These are phyloP conservation scores for Fusarium agapanthi DNA, from an alignment of 2,329 filamentous ascomycete genomes.

Conservation along the genomic window DNA sequence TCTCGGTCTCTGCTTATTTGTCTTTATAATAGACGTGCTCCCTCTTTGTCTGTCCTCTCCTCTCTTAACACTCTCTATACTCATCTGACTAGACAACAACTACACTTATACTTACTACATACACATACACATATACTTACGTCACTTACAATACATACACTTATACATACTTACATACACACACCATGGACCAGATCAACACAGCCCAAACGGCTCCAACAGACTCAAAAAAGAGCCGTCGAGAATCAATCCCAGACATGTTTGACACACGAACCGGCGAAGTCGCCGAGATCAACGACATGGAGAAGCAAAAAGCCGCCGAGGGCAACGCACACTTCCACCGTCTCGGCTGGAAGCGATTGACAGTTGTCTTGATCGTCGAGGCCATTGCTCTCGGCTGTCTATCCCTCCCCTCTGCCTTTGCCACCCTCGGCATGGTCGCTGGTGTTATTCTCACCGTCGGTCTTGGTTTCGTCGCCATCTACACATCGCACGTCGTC, in stretches of 20 bases:
- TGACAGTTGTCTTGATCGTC: constrained; percentile 64
- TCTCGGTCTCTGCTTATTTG: constrained; percentile 31
- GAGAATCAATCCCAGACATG: constrained; percentile 36
- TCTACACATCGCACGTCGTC: constrained; percentile 58
- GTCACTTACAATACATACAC: background rate
- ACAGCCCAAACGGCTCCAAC: constrained; percentile 5
- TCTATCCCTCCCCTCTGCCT: constrained; percentile 60
- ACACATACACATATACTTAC: background rate
- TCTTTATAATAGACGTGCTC: background rate
- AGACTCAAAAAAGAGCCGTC: constrained; percentile 13
- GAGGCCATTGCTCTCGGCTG: constrained; percentile 65
- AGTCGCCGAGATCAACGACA: constrained; percentile 53
- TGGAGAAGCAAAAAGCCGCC: constrained; percentile 57
- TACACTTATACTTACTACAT: background rate
- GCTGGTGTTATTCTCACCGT: constrained; percentile 55
- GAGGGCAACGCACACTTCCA: constrained; percentile 60
- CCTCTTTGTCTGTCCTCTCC: background rate
- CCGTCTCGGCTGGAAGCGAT: constrained; percentile 64
- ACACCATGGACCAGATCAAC: constrained; percentile 33
- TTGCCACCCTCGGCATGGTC: constrained; percentile 63
- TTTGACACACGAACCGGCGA: constrained; percentile 45
- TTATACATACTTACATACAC: background rate
- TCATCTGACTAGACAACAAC: background rate
- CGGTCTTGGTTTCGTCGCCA: constrained; percentile 55
- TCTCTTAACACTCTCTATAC: background rate